These are phyloP conservation scores for Austroboletus rostrupii DNA, from an alignment of 1,284 basidiomycete species.

Conservation along the genomic window DNA sequence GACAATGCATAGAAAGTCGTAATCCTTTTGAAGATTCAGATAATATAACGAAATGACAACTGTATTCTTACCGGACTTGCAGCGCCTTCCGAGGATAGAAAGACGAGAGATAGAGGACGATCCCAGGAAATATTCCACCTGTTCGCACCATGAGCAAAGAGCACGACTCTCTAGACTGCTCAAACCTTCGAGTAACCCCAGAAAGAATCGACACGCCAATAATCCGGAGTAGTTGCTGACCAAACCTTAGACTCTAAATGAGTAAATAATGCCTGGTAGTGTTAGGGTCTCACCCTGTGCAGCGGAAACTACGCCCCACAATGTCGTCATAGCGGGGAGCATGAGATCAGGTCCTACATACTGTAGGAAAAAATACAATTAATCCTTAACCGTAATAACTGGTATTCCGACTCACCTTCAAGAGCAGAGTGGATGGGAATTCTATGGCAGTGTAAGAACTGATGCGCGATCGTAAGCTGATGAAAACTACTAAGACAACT, in stretches of 20 bases:
- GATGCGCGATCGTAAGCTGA: neutral
- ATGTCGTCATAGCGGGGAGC: constrained; percentile 49
- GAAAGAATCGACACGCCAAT: constrained; percentile 59
- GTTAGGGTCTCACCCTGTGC: constrained; percentile 48
- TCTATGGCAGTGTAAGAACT: constrained; percentile 57
- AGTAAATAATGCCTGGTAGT: no score
- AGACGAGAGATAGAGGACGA: constrained; percentile 53
- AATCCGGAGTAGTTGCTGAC: constrained; percentile 52
- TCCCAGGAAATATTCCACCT: constrained; percentile 58
- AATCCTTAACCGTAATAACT: neutral
- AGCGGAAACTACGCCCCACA: constrained; percentile 58
- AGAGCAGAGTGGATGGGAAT: constrained; percentile 54
- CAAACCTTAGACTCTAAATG: constrained; percentile 36
- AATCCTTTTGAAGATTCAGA: constrained; percentile 32
- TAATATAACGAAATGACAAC: neutral
- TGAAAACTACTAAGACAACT: neutral
- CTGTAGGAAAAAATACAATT: constrained; percentile 29
- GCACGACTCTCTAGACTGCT: constrained; percentile 35
- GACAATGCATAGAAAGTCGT: constrained; percentile 51
- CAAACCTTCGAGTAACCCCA: constrained; percentile 59
- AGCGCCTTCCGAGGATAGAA: constrained; percentile 58
- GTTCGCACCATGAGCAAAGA: constrained; percentile 21
- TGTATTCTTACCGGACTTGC: constrained; percentile 44
- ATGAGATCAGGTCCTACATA: constrained; percentile 53
- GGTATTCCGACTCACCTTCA: constrained; percentile 38